Percentiles rank a stretch among this genome's conserved stretches.
Evolutionary conservation across 495 filamentous ascomycete genomes (phyloP).

Genomic region (Xanthoparmelia taractica): DNA sequence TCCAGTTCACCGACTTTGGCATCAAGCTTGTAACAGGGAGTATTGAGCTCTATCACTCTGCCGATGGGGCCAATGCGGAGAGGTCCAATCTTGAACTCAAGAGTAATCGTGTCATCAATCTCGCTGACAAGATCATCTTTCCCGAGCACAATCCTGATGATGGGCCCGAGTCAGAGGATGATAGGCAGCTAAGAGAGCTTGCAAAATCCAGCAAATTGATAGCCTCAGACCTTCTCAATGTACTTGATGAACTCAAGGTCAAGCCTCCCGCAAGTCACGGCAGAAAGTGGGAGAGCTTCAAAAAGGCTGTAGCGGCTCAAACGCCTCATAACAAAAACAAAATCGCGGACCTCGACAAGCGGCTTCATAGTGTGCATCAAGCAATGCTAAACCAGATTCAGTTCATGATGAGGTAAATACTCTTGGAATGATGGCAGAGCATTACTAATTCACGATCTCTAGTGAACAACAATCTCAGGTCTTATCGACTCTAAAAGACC

Average conservation of each 20-base stretch:
- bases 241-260: conserved; percentile 4
- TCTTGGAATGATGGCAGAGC: background rate
- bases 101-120: too few relatives aligned
- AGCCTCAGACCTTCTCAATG: conserved; percentile 2
- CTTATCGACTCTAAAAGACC: background rate
- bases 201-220: background rate
- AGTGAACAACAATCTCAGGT: too few relatives aligned
- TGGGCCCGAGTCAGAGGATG: background rate
- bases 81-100: too few relatives aligned
- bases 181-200: background rate
- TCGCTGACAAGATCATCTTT: background rate
- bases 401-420: conserved; percentile 16
- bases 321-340: conserved; percentile 11
- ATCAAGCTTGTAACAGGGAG: too few relatives aligned
- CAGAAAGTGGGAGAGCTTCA: conserved; percentile 3
- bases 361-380: conserved; percentile 1
- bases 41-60: too few relatives aligned
- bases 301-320: conserved; percentile 4
- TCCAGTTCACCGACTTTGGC: too few relatives aligned
- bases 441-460: background rate
- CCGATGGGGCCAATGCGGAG: too few relatives aligned
- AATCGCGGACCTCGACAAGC: conserved; percentile 3
- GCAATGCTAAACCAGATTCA: background rate
- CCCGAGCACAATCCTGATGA: background rate
- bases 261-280: background rate